phyloP scores from a whole-genome alignment of 2,329 filamentous ascomycete genomes.

The Phaeosphaeriaceae sp. region DNA sequence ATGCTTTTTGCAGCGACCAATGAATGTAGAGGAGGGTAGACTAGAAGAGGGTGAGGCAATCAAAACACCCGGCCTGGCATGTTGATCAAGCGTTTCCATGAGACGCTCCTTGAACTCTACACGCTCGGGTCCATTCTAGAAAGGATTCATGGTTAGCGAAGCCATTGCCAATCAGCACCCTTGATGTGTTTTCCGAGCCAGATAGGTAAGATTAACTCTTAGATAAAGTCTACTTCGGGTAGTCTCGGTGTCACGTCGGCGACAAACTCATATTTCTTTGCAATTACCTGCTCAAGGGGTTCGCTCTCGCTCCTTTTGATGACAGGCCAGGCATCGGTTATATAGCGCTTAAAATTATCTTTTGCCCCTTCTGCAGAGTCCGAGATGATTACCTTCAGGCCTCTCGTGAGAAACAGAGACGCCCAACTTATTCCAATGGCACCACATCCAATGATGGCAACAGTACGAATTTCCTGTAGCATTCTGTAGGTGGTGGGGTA shows the following conservation, averaged over 20 bases:
- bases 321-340: no score
- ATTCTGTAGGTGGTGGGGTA: no score
- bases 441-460: slow-evolving; percentile 48
- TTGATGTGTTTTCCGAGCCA: no score
- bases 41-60: slow-evolving; percentile 52
- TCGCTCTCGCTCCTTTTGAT: no score
- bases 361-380: slow-evolving; percentile 49
- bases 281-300: no score
- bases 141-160: slow-evolving; percentile 43
- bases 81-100: slow-evolving; percentile 43
- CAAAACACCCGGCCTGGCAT: slow-evolving; percentile 40
- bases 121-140: slow-evolving; percentile 50
- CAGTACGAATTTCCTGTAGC: slow-evolving; percentile 6
- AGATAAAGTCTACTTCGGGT: no score
- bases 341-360: slow-evolving; percentile 12
- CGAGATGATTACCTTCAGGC: slow-evolving; percentile 50
- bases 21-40: slow-evolving; percentile 43
- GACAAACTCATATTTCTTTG: no score
- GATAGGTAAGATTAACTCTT: no score
- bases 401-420: slow-evolving; percentile 48
- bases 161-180: no score
- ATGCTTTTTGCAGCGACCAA: slow-evolving; percentile 37
- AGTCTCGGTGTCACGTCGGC: no score
- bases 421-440: slow-evolving; percentile 53
- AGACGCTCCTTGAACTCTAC: slow-evolving; percentile 50